Conservation (phyloP, 2,329 filamentous ascomycete genomes). For the Alternaria hordeiaustralica region DNA sequence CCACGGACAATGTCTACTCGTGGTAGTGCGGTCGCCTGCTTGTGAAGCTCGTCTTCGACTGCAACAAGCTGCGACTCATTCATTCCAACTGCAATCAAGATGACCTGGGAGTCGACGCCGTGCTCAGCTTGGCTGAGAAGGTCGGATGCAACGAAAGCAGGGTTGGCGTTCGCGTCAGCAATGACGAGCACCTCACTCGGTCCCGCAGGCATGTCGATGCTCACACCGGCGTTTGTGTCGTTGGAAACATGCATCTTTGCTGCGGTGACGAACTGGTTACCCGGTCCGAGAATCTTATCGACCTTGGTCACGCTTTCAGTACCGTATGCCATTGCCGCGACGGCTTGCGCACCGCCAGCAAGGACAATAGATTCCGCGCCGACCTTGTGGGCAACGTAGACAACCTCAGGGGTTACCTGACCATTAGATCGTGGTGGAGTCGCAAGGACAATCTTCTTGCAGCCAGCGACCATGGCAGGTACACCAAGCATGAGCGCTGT, state of each 20-base stretch:
- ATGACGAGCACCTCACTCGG: conserved; percentile 97
- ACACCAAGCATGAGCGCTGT: conserved; percentile 98
- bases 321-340: conserved; percentile 96
- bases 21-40: conserved; percentile 84
- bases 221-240: conserved; percentile 91
- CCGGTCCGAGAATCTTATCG: conserved; percentile 97
- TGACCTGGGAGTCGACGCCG: conserved; percentile 93
- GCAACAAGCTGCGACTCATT: conserved; percentile 73
- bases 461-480: conserved; percentile 95
- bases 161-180: conserved; percentile 85
- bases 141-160: conserved; percentile 94
- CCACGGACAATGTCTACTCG: conserved; percentile 92
- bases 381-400: conserved; percentile 96
- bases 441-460: conserved; percentile 91
- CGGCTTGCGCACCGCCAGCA: conserved; percentile 91
- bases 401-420: conserved; percentile 92
- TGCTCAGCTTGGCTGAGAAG: conserved; percentile 96
- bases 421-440: conserved; percentile 90
- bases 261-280: conserved; percentile 98
- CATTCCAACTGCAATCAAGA: conserved; percentile 85
- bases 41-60: conserved; percentile 90
- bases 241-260: conserved; percentile 99
- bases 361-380: conserved; percentile 95
- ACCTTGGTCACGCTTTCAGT: conserved; percentile 95
- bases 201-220: conserved; percentile 98